Evolutionary conservation across 495 filamentous ascomycete species (phyloP).

Genomic region (Neurospora tetraspora): DNA sequence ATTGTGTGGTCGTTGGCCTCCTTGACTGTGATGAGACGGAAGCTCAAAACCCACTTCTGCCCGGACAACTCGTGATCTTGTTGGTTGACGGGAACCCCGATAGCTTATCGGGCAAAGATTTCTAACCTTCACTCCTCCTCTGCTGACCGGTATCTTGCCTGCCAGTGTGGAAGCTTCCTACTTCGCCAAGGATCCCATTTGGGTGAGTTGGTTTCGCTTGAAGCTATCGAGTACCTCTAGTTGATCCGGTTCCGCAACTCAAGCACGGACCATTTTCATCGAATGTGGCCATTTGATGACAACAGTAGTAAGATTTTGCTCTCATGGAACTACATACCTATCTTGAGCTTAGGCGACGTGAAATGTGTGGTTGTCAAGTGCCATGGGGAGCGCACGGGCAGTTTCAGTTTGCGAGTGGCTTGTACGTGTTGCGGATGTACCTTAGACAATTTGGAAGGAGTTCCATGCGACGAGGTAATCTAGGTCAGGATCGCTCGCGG

Average conservation of each 20-base stretch:
- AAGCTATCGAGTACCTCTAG: too few species aligned
- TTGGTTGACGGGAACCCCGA: background rate
- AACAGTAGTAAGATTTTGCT: too few species aligned
- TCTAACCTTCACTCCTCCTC: background rate
- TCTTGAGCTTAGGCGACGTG: background rate
- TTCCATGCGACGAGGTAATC: background rate
- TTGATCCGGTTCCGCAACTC: background rate
- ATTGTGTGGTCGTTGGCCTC: background rate
- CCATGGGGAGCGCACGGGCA: background rate
- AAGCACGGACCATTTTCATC: background rate
- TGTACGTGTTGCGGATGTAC: background rate
- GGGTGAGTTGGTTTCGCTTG: background rate
- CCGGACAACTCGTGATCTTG: background rate
- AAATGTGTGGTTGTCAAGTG: background rate
- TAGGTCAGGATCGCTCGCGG: too few species aligned
- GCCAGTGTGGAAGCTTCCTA: background rate
- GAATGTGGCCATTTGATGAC: too few species aligned
- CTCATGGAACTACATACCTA: too few species aligned
- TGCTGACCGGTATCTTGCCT: background rate
- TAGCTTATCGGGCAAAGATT: background rate
- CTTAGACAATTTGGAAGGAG: background rate
- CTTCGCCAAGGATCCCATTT: background rate
- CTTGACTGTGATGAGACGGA: background rate
- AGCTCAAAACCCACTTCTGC: background rate
- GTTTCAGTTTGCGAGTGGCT: background rate